These are phyloP conservation scores for Phytopythium helicoides DNA, from an alignment of 352 stramenopile genomes.

Conservation along the genomic window DNA sequence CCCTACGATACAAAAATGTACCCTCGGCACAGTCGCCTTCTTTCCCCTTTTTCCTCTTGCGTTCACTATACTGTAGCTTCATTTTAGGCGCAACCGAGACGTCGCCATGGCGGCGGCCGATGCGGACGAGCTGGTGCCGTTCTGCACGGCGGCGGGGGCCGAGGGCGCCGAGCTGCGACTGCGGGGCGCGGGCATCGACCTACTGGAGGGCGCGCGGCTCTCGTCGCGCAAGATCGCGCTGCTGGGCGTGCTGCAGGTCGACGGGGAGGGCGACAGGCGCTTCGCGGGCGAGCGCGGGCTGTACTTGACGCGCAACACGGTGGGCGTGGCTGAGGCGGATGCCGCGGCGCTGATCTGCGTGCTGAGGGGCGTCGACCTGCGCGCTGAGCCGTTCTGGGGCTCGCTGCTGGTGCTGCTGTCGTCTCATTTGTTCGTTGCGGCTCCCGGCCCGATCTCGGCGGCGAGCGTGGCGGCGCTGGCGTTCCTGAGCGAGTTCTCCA, in stretches of 20 bases:
- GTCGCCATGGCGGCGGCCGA: conserved; percentile 10
- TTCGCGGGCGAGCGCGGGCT: conserved; percentile 37
- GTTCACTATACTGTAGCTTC: background rate
- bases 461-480: conserved; percentile 37
- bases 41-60: background rate
- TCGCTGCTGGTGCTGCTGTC: conserved; percentile 53
- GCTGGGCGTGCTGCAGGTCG: conserved; percentile 45
- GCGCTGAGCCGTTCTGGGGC: conserved; percentile 56
- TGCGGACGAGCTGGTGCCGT: conserved; percentile 41
- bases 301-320: conserved; percentile 46
- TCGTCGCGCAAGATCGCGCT: conserved; percentile 50
- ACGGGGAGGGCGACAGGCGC: conserved; percentile 4
- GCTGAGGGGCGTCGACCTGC: conserved; percentile 47
- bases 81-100: background rate
- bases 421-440: conserved; percentile 54
- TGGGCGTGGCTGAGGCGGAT: conserved; percentile 47
- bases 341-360: conserved; percentile 48
- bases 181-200: conserved; percentile 36
- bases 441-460: conserved; percentile 29
- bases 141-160: conserved; percentile 41
- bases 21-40: background rate
- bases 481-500: conserved; percentile 49
- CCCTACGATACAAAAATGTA: background rate
- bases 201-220: conserved; percentile 49
- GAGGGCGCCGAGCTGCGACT: conserved; percentile 33